Percentiles rank a stretch among this genome's conserved stretches.
Evolutionary conservation across 2,329 filamentous ascomycete genomes (phyloP).

Genomic region (Escovopsis weberi): DNA sequence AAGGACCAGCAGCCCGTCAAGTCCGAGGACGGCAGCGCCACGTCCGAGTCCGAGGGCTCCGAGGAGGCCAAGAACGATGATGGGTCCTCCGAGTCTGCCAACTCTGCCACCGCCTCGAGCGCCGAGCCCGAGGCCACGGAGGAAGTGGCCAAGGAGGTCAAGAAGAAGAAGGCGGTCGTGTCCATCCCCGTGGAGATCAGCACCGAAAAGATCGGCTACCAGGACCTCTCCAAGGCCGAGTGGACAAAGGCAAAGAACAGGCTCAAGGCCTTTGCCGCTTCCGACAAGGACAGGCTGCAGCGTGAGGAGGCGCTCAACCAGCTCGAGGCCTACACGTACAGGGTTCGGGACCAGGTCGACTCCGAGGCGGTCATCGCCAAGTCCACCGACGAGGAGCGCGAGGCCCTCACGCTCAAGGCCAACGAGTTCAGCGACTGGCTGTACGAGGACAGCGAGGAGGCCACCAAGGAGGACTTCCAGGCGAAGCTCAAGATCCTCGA

Average conservation of each 20-base stretch:
- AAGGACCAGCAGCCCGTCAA: slow-evolving; percentile 68
- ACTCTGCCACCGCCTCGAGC: slow-evolving; percentile 14
- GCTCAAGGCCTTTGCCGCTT: slow-evolving; percentile 70
- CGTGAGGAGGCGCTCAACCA: slow-evolving; percentile 84
- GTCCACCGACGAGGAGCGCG: slow-evolving; percentile 54
- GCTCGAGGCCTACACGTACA: slow-evolving; percentile 89
- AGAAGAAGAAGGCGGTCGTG: slow-evolving; percentile 48
- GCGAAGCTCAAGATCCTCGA: slow-evolving; percentile 63
- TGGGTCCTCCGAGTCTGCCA: slow-evolving; percentile 12
- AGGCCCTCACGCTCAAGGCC: slow-evolving; percentile 51
- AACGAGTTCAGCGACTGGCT: slow-evolving; percentile 74
- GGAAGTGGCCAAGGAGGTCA: slow-evolving; percentile 36
- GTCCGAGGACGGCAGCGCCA: slow-evolving; percentile 42
- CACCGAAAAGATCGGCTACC: slow-evolving; percentile 34
- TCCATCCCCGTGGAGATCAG: slow-evolving; percentile 36
- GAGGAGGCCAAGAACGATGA: slow-evolving; percentile 29
- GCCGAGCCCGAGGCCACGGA: slow-evolving; percentile 25
- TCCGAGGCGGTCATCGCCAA: slow-evolving; percentile 58
- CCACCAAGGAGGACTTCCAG: slow-evolving; percentile 59
- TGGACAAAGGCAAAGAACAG: slow-evolving; percentile 47
- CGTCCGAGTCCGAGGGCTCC: slow-evolving; percentile 18
- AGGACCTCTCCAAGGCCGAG: slow-evolving; percentile 33
- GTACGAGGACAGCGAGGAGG: slow-evolving; percentile 69
- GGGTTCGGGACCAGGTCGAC: slow-evolving; percentile 66
- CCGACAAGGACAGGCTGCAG: slow-evolving; percentile 60